These are phyloP conservation scores for Dactylella cylindrospora DNA, from an alignment of 2,329 filamentous ascomycete species.

Conservation along the genomic window DNA sequence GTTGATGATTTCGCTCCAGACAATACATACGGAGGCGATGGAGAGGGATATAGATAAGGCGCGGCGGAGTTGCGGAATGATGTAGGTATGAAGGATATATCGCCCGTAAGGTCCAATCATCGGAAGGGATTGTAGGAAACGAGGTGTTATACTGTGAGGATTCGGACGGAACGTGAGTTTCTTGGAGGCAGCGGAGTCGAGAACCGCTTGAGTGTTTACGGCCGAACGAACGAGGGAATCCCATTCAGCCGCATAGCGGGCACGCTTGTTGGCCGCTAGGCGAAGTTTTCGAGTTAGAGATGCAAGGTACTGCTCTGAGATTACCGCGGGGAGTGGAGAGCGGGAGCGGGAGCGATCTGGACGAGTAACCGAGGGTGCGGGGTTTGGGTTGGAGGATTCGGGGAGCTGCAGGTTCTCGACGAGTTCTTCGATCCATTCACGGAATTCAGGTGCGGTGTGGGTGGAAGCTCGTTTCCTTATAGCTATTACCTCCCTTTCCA, in stretches of 20 bases:
- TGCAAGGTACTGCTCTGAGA: constrained; percentile 90
- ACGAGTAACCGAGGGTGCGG: constrained; percentile 40
- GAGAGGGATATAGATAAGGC: constrained; percentile 67
- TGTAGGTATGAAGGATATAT: constrained; percentile 72
- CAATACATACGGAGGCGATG: constrained; percentile 74
- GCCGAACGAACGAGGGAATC: constrained; percentile 73
- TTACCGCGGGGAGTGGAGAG: constrained; percentile 61
- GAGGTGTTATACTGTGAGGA: constrained; percentile 38
- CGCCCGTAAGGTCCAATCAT: constrained; percentile 78
- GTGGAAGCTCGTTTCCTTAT: constrained; percentile 70
- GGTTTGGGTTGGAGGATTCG: constrained; percentile 54
- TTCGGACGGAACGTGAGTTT: constrained; percentile 64
- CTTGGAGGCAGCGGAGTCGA: constrained; percentile 80
- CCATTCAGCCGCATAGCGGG: constrained; percentile 85
- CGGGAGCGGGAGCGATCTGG: constrained; percentile 52
- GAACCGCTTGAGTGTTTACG: constrained; percentile 72
- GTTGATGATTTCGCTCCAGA: constrained; percentile 93
- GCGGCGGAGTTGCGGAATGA: constrained; percentile 70
- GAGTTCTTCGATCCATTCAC: constrained; percentile 95
- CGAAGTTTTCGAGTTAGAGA: constrained; percentile 81
- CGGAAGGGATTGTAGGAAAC: constrained; percentile 61
- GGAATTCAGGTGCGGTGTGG: constrained; percentile 71
- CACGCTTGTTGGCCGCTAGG: constrained; percentile 77
- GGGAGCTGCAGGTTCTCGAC: constrained; percentile 72
- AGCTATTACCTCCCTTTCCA: constrained; percentile 78